Evolutionary conservation across 306 rosid species (phyloP).

Genomic region (Lablab purpureus): DNA sequence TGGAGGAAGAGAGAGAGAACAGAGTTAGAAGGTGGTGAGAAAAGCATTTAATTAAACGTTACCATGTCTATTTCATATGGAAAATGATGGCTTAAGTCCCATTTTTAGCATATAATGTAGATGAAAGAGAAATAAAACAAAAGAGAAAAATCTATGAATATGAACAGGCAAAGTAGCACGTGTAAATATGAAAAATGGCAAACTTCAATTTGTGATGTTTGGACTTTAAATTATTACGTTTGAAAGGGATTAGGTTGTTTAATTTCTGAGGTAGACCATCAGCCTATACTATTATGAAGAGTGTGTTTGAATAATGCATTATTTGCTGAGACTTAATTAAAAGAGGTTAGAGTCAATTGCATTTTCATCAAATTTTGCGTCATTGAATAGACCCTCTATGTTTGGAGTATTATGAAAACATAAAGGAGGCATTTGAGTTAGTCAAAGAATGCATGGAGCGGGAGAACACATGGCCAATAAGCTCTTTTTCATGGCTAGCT

Average conservation of each 20-base stretch:
- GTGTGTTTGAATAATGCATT: slow-evolving; percentile 2
- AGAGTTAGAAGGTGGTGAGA: background rate
- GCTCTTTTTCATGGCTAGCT: slow-evolving; percentile 14
- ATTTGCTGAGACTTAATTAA: background rate
- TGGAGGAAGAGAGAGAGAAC: background rate
- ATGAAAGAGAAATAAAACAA: background rate
- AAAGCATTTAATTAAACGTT: background rate
- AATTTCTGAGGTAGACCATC: slow-evolving; percentile 3
- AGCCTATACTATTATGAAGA: background rate
- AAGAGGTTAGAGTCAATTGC: background rate
- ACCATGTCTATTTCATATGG: background rate
- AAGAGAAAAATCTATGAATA: background rate
- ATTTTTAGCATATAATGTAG: background rate
- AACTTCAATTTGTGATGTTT: slow-evolving; percentile 8
- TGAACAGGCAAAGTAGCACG: background rate
- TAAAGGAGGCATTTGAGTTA: background rate
- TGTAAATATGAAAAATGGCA: background rate
- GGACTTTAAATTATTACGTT: background rate
- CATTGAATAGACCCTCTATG: background rate
- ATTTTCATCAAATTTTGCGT: slow-evolving; percentile 27
- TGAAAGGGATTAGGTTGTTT: slow-evolving; percentile 24
- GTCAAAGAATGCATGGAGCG: background rate
- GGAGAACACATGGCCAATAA: slow-evolving; percentile 4
- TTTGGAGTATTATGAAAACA: background rate
- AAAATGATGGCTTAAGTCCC: background rate